These are phyloP conservation scores for Pluteus cervinus DNA, from an alignment of 768 basidiomycete genomes.

Conservation along the genomic window DNA sequence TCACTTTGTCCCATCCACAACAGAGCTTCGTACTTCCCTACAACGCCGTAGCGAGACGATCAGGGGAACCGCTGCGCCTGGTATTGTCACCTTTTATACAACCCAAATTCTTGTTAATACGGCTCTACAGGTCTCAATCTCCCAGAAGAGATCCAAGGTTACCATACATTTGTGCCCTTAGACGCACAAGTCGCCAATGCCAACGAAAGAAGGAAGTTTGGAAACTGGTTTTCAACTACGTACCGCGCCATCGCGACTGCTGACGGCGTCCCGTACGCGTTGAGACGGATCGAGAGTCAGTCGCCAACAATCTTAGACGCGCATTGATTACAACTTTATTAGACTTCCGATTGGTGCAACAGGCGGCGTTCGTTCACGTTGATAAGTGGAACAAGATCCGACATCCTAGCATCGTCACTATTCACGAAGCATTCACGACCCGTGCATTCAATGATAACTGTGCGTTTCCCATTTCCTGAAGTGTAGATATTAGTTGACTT, in stretches of 20 bases:
- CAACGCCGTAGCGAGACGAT: slow-evolving; percentile 62
- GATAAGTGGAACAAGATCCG: slow-evolving; percentile 81
- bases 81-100: slow-evolving; percentile 11
- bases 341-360: slow-evolving; percentile 84
- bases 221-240: slow-evolving; percentile 79
- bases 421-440: slow-evolving; percentile 94
- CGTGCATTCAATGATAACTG: slow-evolving; percentile 89
- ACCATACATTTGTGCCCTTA: slow-evolving; percentile 81
- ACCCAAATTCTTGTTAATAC: slow-evolving; percentile 18
- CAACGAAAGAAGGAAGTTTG: slow-evolving; percentile 66
- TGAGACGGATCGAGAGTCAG: slow-evolving; percentile 87
- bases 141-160: slow-evolving; percentile 86
- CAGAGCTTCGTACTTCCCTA: slow-evolving; percentile 35
- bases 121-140: slow-evolving; percentile 45
- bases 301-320: slow-evolving; percentile 6
- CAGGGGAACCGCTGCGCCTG: slow-evolving; percentile 39
- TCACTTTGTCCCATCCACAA: slow-evolving; percentile 65
- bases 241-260: slow-evolving; percentile 75
- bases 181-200: slow-evolving; percentile 39
- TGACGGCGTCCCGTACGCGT: slow-evolving; percentile 72
- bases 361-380: slow-evolving; percentile 73
- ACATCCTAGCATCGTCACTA: slow-evolving; percentile 79
- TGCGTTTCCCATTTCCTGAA: slow-evolving; percentile 29
- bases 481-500: background rate
- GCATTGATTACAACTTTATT: slow-evolving; percentile 9